These are phyloP conservation scores for Cnidoscolus chayamansa DNA, from an alignment of 441 rosid genomes.

Conservation along the genomic window DNA sequence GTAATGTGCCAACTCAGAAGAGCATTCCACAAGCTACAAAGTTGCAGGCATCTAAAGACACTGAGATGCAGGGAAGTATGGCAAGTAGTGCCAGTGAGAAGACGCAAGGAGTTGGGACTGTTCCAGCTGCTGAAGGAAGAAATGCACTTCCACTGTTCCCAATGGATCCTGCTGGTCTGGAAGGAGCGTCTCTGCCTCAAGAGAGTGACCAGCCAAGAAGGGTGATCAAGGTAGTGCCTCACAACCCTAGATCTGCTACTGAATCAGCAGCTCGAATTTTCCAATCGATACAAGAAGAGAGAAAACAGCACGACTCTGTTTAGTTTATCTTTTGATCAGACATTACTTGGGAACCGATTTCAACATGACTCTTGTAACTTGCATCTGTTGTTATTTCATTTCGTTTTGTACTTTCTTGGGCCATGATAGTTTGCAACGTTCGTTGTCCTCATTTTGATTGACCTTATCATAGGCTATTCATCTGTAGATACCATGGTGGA, in stretches of 20 bases:
- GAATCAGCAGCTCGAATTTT: conserved; percentile 84
- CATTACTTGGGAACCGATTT: background rate
- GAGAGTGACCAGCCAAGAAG: conserved; percentile 33
- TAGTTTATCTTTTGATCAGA: conserved; percentile 20
- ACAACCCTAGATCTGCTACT: conserved; percentile 64
- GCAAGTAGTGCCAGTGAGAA: conserved; percentile 48
- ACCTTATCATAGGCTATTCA: conserved; percentile 10
- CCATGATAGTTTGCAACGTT: background rate
- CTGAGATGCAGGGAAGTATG: conserved; percentile 50
- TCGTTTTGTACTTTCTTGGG: background rate
- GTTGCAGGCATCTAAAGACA: conserved; percentile 35
- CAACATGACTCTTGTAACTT: conserved; percentile 1
- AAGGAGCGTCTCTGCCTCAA: conserved; percentile 23
- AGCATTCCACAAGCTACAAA: conserved; percentile 25
- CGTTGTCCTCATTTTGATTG: background rate
- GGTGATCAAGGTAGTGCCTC: conserved; percentile 87
- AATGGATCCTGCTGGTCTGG: conserved; percentile 18
- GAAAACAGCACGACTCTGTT: conserved; percentile 45
- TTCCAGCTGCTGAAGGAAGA: conserved; percentile 23
- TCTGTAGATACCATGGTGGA: conserved; percentile 15
- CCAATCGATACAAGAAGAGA: conserved; percentile 76
- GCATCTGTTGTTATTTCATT: conserved; percentile 12
- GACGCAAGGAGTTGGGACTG: conserved; percentile 17
- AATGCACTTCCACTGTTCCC: conserved; percentile 34
- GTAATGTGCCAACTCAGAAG: conserved; percentile 31